Evolutionary conservation across 83 land plant species (phyloP).

Genomic region (Picea engelmannii): DNA sequence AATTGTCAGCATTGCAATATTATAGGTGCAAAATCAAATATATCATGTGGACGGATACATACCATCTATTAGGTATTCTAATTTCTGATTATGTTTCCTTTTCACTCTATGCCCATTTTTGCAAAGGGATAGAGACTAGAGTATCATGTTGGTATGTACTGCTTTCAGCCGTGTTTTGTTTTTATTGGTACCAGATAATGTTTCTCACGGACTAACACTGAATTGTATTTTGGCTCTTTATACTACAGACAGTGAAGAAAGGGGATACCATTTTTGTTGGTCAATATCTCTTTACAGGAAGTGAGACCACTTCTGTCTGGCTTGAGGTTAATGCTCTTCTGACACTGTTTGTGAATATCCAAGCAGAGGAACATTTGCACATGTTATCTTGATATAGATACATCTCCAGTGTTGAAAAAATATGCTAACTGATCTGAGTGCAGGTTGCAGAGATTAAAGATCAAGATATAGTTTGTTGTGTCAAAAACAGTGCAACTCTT

Average conservation of each 20-base stretch:
- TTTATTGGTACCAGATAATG: background rate
- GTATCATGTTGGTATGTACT: too few relatives aligned
- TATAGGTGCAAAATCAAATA: background rate
- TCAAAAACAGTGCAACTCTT: slow-evolving; percentile 89
- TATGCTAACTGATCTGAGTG: background rate
- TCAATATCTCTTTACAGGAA: slow-evolving; percentile 91
- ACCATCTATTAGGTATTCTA: too few relatives aligned
- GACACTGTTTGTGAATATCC: background rate
- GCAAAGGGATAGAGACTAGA: background rate
- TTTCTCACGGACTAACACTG: background rate
- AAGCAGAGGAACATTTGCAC: background rate
- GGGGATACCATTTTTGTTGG: slow-evolving; percentile 94
- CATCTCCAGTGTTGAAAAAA: background rate
- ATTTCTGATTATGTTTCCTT: background rate
- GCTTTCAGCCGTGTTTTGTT: background rate
- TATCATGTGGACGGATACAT: too few relatives aligned
- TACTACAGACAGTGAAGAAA: slow-evolving; percentile 62
- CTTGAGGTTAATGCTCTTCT: slow-evolving; percentile 54
- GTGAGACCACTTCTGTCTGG: slow-evolving; percentile 97
- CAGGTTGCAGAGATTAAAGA: slow-evolving; percentile 49
- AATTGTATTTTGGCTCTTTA: background rate
- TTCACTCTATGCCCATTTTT: background rate
- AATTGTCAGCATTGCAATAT: background rate
- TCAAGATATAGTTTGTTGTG: slow-evolving; percentile 71
- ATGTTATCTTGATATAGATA: background rate